Evolutionary conservation across 257 asterid genomes (phyloP).

Genomic region (Lithospermum erythrorhizon): DNA sequence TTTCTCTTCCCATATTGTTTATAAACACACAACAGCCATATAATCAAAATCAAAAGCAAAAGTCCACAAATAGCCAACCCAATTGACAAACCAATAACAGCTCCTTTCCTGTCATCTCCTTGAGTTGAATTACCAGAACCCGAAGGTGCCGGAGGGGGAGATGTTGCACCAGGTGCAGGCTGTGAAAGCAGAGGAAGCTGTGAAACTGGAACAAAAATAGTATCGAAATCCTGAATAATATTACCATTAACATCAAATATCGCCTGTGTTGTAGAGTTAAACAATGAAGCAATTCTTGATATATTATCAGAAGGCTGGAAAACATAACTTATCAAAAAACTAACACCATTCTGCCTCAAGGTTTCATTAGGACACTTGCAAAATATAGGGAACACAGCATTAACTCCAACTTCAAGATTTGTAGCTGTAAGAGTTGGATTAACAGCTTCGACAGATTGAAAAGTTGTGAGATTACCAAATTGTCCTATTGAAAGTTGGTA

Average conservation of each 20-base stretch:
- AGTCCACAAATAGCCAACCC: constrained; percentile 51
- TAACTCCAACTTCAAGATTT: constrained; percentile 23
- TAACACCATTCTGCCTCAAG: constrained; percentile 24
- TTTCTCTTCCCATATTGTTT: constrained; percentile 26
- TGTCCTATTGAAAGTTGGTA: constrained; percentile 24
- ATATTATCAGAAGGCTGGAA: constrained; percentile 52
- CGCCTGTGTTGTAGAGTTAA: constrained; percentile 33
- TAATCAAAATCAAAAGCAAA: constrained; percentile 22
- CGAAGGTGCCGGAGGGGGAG: constrained; percentile 10
- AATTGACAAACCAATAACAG: constrained; percentile 48
- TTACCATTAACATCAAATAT: constrained; percentile 46
- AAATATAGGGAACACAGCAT: constrained; percentile 52
- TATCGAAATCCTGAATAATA: constrained; percentile 23
- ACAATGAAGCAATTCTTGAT: constrained; percentile 33
- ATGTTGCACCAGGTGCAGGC: constrained; percentile 13
- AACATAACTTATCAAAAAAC: constrained; percentile 53
- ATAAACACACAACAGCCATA: constrained; percentile 25
- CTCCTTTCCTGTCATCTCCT: constrained; percentile 30
- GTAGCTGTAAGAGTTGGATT: constrained; percentile 47
- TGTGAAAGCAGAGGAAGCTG: constrained; percentile 50
- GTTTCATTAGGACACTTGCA: constrained; percentile 59
- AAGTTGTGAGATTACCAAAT: constrained; percentile 57
- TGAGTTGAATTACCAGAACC: neutral
- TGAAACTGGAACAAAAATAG: constrained; percentile 63
- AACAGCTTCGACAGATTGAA: constrained; percentile 55